These are phyloP conservation scores for Hypoxylon lienhwacheense DNA, from an alignment of 495 filamentous ascomycete genomes.

Conservation along the genomic window DNA sequence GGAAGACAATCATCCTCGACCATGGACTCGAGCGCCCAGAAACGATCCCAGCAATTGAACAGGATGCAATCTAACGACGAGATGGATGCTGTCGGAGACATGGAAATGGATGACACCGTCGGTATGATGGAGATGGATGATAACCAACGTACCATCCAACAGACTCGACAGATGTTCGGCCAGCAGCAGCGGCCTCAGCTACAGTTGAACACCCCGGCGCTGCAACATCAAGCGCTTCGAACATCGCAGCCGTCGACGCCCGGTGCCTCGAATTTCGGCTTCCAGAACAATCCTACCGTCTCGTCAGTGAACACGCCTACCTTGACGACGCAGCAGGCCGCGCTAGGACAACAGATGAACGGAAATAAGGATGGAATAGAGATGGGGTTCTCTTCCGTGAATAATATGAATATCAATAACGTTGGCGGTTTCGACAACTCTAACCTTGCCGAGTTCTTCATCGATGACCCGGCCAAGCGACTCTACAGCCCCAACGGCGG, in stretches of 20 bases:
- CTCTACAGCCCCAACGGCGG: constrained; percentile 85
- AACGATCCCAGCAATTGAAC: constrained; percentile 30
- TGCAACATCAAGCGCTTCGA: constrained; percentile 79
- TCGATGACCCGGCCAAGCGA: constrained; percentile 93
- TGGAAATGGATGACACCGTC: constrained; percentile 92
- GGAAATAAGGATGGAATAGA: constrained; percentile 52
- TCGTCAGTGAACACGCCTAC: constrained; percentile 96
- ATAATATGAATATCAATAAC: constrained; percentile 56
- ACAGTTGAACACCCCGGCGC: constrained; percentile 65
- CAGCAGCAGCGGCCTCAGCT: constrained; percentile 73
- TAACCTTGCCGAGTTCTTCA: constrained; percentile 59
- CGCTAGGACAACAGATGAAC: constrained; percentile 40
- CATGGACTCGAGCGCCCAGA: constrained; percentile 38
- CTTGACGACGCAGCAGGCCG: constrained; percentile 62
- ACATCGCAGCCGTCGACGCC: constrained; percentile 87
- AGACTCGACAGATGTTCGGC: constrained; percentile 65
- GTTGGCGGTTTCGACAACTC: constrained; percentile 42
- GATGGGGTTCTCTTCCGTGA: constrained; percentile 60
- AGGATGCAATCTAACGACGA: constrained; percentile 58
- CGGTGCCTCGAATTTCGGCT: constrained; percentile 66
- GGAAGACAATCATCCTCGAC: constrained; percentile 45
- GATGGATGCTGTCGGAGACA: constrained; percentile 86
- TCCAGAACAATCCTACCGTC: constrained; percentile 95
- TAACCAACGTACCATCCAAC: constrained; percentile 62
- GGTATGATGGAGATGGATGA: constrained; percentile 63